Evolutionary conservation across 495 filamentous ascomycete species (phyloP).

Genomic region (Penicillium ucsense): DNA sequence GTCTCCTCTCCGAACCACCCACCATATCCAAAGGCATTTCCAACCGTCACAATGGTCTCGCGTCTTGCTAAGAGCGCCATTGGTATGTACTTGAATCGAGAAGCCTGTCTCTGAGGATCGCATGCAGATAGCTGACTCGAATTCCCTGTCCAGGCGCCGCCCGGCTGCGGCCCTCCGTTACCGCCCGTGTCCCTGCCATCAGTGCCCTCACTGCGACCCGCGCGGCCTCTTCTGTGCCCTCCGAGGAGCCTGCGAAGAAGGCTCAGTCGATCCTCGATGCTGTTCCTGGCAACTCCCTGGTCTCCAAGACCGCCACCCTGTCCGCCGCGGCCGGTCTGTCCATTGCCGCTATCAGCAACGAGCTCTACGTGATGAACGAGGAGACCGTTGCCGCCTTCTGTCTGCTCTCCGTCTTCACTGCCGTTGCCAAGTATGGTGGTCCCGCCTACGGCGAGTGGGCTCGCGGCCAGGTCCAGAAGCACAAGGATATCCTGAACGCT

Average conservation of each 20-base stretch:
- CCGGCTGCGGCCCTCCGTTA: conserved; percentile 69
- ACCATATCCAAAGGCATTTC: conserved; percentile 27
- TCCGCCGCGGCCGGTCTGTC: conserved; percentile 85
- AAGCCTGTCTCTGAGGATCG: conserved; percentile 2
- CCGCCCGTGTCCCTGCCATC: conserved; percentile 63
- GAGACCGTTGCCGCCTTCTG: conserved; percentile 87
- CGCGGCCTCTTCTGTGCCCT: conserved; percentile 64
- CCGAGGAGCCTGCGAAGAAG: conserved; percentile 81
- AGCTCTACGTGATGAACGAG: conserved; percentile 98
- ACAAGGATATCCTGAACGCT: conserved; percentile 84
- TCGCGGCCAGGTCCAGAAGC: conserved; percentile 72
- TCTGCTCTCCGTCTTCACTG: conserved; percentile 80
- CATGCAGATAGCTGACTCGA: conserved; percentile 16
- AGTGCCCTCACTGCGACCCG: conserved; percentile 57
- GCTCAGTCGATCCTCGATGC: conserved; percentile 90
- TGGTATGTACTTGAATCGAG: conserved; percentile 49
- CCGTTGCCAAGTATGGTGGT: conserved; percentile 81
- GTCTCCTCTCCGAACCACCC: conserved; percentile 39
- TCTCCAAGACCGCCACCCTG: conserved; percentile 93
- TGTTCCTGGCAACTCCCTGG: conserved; percentile 71
- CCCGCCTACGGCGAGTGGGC: conserved; percentile 92
- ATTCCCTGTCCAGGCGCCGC: conserved; percentile 57
- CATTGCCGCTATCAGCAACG: conserved; percentile 95
- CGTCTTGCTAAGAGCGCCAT: conserved; percentile 85
- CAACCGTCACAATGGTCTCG: conserved; percentile 75